Percentiles rank a stretch among this genome's conserved stretches.
Evolutionary conservation across 2,329 filamentous ascomycete genomes (phyloP).

Genomic region (Neonectria hederae): DNA sequence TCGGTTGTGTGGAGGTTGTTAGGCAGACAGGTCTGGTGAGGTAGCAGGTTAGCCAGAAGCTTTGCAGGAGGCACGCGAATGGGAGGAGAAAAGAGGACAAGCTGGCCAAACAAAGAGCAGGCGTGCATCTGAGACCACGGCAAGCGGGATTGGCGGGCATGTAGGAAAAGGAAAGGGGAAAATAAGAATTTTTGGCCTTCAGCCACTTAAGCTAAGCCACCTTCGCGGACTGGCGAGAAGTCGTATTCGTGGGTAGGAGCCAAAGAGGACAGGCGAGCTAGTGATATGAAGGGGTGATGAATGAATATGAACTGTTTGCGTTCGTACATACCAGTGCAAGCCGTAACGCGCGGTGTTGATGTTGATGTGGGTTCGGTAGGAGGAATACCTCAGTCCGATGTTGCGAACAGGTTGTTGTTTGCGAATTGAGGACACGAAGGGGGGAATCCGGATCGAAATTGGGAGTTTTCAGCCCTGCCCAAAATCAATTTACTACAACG

Average conservation of each 20-base stretch:
- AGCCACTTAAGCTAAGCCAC: conserved; percentile 7
- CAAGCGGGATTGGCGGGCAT: conserved; percentile 13
- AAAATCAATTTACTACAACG: conserved; percentile 19
- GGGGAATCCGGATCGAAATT: conserved; percentile 7
- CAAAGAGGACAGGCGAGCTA: background rate
- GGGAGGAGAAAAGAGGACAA: conserved; percentile 32
- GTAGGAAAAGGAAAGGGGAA: conserved; percentile 16
- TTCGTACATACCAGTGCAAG: background rate
- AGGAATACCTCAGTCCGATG: background rate
- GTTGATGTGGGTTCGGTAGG: background rate
- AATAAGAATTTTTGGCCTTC: conserved; percentile 6
- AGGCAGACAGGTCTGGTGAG: conserved; percentile 18
- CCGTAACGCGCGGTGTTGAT: background rate
- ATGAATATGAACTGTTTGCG: background rate
- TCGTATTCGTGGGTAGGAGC: background rate
- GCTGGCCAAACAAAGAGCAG: conserved; percentile 35
- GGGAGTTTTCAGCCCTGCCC: conserved; percentile 4
- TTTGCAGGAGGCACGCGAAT: background rate
- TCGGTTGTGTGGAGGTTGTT: conserved; percentile 31
- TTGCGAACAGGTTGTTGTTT: background rate
- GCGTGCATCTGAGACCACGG: conserved; percentile 15
- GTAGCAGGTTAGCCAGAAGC: conserved; percentile 15
- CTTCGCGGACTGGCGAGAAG: background rate
- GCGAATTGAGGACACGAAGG: conserved; percentile 9
- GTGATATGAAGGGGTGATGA: background rate